Conservation (phyloP, 148 eudicot species). For the Simmondsia chinensis region DNA sequence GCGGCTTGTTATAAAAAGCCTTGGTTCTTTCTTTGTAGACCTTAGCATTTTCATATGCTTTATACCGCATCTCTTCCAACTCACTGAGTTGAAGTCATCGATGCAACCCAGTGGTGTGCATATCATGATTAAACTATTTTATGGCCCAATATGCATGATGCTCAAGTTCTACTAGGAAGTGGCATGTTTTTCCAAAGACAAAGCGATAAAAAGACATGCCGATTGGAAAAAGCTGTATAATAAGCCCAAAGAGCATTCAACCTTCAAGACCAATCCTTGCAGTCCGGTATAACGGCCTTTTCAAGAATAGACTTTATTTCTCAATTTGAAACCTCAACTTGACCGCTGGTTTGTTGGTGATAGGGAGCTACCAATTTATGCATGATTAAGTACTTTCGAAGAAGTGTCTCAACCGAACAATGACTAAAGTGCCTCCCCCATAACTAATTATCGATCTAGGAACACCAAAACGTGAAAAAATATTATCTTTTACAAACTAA, state of each 20-base stretch:
- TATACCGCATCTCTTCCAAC: not conserved
- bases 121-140: not conserved
- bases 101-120: not conserved
- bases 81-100: not conserved
- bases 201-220: not conserved
- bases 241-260: conserved; percentile 1
- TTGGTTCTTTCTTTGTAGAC: conserved; percentile 6
- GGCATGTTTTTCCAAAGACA: not conserved
- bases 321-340: not conserved
- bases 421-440: not conserved
- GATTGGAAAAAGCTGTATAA: not conserved
- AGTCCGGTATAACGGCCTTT: not conserved
- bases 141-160: conserved; percentile 6
- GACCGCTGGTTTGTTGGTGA: not conserved
- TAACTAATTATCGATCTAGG: conserved; percentile 1
- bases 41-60: conserved; percentile 7
- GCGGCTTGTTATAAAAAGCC: not conserved
- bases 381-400: not conserved
- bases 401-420: not conserved
- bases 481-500: not conserved
- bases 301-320: not conserved
- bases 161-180: conserved; percentile 2
- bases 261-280: conserved; percentile 2
- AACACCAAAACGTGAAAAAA: not conserved
- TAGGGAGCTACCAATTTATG: not conserved